Conservation (phyloP, 1,284 basidiomycete species). For the Cutaneotrichosporon mucoides region DNA sequence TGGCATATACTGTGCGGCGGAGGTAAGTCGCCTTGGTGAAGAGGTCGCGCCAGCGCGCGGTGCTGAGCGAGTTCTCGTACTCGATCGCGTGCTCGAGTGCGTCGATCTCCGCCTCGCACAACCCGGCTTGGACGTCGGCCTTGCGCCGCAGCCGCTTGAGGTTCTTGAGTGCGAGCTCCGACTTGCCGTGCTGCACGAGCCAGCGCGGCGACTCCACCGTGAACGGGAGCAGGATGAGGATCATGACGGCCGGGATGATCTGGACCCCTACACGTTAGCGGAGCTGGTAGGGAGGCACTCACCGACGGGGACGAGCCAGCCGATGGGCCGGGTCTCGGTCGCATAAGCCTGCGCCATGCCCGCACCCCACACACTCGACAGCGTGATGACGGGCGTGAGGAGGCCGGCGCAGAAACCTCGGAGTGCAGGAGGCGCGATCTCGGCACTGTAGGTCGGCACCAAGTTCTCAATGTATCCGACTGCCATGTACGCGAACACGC, state of each 20-base stretch:
- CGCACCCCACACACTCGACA: conserved; percentile 12
- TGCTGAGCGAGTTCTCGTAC: not conserved
- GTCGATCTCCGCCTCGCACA: conserved; percentile 18
- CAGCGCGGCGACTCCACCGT: conserved; percentile 27
- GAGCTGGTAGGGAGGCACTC: not conserved
- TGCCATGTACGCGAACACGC: conserved; percentile 24
- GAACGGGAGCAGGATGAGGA: conserved; percentile 12
- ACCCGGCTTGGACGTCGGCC: conserved; percentile 16
- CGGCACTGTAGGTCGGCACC: conserved; percentile 23
- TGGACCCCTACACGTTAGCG: conserved; percentile 11
- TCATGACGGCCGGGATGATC: conserved; percentile 15
- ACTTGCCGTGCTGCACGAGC: conserved; percentile 19
- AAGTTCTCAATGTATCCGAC: conserved; percentile 26
- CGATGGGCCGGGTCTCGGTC: conserved; percentile 9
- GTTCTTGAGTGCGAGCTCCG: conserved; percentile 16
- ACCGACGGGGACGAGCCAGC: conserved; percentile 23
- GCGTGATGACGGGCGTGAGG: conserved; percentile 14
- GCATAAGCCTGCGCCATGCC: conserved; percentile 17
- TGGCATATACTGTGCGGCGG: conserved; percentile 12
- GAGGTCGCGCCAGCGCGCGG: conserved; percentile 23
- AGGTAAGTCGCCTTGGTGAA: conserved; percentile 20
- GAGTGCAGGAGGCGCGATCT: conserved; percentile 18
- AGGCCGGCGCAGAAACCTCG: conserved; percentile 22
- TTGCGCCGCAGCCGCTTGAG: conserved; percentile 19
- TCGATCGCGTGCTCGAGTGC: conserved; percentile 23